phyloP scores from a whole-genome alignment of 257 asterid species.

The Coffea eugenioides region DNA sequence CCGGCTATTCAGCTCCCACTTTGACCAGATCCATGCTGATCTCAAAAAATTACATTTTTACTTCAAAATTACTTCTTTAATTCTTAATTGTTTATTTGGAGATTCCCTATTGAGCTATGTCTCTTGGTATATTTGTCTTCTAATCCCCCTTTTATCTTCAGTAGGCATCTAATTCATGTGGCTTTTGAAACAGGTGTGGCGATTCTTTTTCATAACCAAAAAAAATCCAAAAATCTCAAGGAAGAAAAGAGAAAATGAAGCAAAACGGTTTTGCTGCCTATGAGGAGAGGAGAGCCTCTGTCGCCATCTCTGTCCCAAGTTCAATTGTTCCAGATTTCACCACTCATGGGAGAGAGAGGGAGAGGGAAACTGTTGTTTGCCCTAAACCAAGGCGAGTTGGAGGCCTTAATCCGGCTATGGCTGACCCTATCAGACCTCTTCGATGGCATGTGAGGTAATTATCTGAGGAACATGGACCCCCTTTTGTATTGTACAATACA shows the following conservation, averaged over 20 bases:
- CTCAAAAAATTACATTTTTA: not conserved
- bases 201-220: not conserved
- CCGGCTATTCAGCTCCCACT: slow-evolving; percentile 30
- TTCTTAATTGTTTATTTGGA: not conserved
- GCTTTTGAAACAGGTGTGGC: slow-evolving; percentile 12
- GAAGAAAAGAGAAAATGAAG: slow-evolving; percentile 44
- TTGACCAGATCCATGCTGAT: slow-evolving; percentile 22
- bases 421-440: slow-evolving; percentile 51
- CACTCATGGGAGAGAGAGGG: slow-evolving; percentile 46
- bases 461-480: not conserved
- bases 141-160: not conserved
- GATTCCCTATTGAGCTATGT: not conserved
- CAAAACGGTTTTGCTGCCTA: slow-evolving; percentile 48
- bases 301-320: slow-evolving; percentile 17
- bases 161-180: not conserved
- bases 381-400: slow-evolving; percentile 89
- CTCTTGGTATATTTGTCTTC: not conserved
- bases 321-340: not conserved
- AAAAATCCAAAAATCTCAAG: not conserved
- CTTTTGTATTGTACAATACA: not conserved
- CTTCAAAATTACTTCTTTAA: not conserved
- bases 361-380: slow-evolving; percentile 67
- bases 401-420: slow-evolving; percentile 40
- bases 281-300: slow-evolving; percentile 64
- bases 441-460: slow-evolving; percentile 75